A percentile compares a stretch with the other conserved stretches of the same genome.
These are phyloP conservation scores for Durio zibethinus DNA, from an alignment of 345 rosid genomes.

Conservation along the genomic window DNA sequence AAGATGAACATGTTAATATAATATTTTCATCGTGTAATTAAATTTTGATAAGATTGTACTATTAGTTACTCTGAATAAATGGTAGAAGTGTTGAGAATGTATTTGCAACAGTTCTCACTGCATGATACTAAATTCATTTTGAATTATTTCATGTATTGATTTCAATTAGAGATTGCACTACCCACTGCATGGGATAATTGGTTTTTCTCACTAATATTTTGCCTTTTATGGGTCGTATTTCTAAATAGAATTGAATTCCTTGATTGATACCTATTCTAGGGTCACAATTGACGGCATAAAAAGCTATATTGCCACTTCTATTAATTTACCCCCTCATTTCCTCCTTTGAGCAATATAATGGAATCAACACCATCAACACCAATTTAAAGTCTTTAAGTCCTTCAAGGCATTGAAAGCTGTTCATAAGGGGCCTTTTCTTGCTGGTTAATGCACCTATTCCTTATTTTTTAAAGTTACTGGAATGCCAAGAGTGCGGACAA, in stretches of 20 bases:
- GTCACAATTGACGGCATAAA: not conserved
- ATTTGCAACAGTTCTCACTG: not conserved
- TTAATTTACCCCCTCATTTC: not conserved
- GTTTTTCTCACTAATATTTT: not conserved
- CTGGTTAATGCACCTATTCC: not conserved
- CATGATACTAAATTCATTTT: not conserved
- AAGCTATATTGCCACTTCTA: not conserved
- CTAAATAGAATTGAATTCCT: not conserved
- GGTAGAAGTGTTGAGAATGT: not conserved
- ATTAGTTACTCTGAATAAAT: not conserved
- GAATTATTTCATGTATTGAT: not conserved
- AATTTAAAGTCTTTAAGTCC: not conserved
- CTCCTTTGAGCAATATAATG: not conserved
- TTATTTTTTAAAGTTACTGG: not conserved
- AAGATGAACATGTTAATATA: too few relatives aligned
- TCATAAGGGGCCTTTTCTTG: not conserved
- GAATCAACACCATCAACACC: not conserved
- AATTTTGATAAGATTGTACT: not conserved
- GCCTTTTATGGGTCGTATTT: not conserved
- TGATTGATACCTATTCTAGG: slow-evolving; percentile 3
- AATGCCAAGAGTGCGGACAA: not conserved
- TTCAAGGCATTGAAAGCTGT: not conserved
- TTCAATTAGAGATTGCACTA: not conserved
- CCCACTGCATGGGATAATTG: not conserved
- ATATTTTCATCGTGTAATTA: not conserved